These are phyloP conservation scores for Plasmodium cynomolgi DNA, from an alignment of 169 alveolate species.

Conservation along the genomic window DNA sequence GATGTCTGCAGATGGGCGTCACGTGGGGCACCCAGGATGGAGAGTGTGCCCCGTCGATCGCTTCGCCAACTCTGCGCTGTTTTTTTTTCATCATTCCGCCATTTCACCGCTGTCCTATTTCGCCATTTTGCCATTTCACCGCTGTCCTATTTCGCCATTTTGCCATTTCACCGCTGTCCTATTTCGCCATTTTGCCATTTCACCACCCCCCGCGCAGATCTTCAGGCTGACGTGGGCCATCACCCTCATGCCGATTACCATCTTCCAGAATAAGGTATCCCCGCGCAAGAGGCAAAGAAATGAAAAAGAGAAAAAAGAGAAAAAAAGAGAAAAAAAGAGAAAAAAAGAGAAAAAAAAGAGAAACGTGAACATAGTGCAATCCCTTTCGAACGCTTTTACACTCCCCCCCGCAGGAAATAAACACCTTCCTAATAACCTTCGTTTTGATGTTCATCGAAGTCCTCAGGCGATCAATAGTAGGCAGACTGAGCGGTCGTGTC, in stretches of 20 bases:
- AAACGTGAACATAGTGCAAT: not conserved
- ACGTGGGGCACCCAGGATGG: not conserved
- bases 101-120: no score
- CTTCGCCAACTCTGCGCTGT: not conserved
- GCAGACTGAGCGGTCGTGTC: not conserved
- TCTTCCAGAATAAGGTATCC: conserved; percentile 71
- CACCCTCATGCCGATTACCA: conserved; percentile 83
- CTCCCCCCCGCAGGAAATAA: conserved; percentile 26
- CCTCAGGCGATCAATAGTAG: conserved; percentile 61
- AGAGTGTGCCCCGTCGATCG: not conserved
- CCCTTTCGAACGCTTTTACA: not conserved
- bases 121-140: no score
- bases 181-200: not conserved
- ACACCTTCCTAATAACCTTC: conserved; percentile 42
- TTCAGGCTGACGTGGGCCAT: conserved; percentile 88
- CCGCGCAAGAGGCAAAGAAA: not conserved
- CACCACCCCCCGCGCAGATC: conserved; percentile 30
- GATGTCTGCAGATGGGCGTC: not conserved
- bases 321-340: not conserved
- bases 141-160: not conserved
- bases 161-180: not conserved
- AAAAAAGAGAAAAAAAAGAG: not conserved
- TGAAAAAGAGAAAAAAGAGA: not conserved
- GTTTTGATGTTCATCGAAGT: conserved; percentile 66
- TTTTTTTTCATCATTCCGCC: not conserved